These are phyloP conservation scores for Russula sp. DNA, from an alignment of 768 basidiomycete genomes.

Conservation along the genomic window DNA sequence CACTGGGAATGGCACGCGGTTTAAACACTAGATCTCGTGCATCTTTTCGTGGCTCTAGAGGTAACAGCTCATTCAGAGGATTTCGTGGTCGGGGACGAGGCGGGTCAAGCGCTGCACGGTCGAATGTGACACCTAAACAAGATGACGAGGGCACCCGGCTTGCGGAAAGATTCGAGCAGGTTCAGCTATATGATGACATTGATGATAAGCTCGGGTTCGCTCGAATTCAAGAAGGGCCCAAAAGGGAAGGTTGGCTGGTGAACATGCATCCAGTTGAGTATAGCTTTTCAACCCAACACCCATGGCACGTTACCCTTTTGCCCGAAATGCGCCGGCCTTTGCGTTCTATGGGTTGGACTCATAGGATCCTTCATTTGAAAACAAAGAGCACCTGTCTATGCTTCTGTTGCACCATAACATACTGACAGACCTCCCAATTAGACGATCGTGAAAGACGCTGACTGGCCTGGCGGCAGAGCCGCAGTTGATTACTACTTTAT, in stretches of 20 bases:
- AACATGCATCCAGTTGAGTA: conserved; percentile 93
- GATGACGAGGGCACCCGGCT: conserved; percentile 89
- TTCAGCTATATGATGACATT: conserved; percentile 70
- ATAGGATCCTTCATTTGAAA: neutral
- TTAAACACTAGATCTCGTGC: conserved; percentile 26
- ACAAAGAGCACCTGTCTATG: neutral
- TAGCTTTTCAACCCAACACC: neutral
- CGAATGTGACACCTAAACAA: conserved; percentile 49
- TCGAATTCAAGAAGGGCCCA: conserved; percentile 68
- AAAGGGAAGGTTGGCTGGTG: conserved; percentile 87
- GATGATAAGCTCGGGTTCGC: conserved; percentile 91
- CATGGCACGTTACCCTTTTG: neutral
- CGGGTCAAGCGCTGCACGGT: conserved; percentile 31
- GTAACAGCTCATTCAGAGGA: conserved; percentile 33
- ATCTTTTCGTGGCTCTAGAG: conserved; percentile 36
- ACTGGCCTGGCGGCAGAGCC: conserved; percentile 75
- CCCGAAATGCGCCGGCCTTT: no score
- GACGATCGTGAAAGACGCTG: conserved; percentile 83
- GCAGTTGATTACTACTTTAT: conserved; percentile 98
- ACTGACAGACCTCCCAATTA: conserved; percentile 27
- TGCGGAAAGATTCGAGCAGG: conserved; percentile 80
- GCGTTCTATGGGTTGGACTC: neutral
- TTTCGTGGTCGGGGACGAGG: conserved; percentile 44
- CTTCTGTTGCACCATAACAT: neutral
- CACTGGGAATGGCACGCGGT: conserved; percentile 14